These are phyloP conservation scores for Phtheirospermum japonicum DNA, from an alignment of 257 asterid genomes.

Conservation along the genomic window DNA sequence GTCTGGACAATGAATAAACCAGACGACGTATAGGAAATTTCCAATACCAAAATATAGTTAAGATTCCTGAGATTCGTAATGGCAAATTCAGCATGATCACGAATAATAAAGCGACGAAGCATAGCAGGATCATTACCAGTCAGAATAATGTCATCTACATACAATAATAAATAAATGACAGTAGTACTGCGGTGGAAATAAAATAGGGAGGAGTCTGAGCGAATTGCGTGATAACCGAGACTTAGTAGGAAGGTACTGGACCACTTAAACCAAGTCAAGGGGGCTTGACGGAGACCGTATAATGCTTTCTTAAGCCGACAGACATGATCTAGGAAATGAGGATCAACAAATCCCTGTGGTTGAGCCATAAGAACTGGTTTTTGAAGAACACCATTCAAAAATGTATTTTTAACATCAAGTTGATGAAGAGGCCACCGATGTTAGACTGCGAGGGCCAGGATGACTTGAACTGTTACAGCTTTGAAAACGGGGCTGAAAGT, in stretches of 20 bases:
- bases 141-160: too few species aligned
- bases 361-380: too few species aligned
- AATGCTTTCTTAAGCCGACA: neutral
- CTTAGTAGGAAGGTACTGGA: neutral
- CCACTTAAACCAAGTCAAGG: neutral
- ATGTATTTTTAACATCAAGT: too few species aligned
- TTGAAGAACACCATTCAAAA: too few species aligned
- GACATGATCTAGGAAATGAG: neutral
- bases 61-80: neutral
- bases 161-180: too few species aligned
- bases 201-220: neutral
- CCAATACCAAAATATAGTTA: neutral
- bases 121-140: too few species aligned
- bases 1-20: neutral
- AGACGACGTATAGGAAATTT: too few species aligned
- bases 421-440: neutral
- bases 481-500: conserved; percentile 11
- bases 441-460: neutral
- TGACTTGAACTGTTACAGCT: neutral
- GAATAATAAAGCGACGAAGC: too few species aligned
- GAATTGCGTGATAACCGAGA: neutral
- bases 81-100: neutral
- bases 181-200: too few species aligned
- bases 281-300: neutral
- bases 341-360: too few species aligned